These are phyloP conservation scores for Populus tremula DNA, from an alignment of 345 rosid species.

Conservation along the genomic window DNA sequence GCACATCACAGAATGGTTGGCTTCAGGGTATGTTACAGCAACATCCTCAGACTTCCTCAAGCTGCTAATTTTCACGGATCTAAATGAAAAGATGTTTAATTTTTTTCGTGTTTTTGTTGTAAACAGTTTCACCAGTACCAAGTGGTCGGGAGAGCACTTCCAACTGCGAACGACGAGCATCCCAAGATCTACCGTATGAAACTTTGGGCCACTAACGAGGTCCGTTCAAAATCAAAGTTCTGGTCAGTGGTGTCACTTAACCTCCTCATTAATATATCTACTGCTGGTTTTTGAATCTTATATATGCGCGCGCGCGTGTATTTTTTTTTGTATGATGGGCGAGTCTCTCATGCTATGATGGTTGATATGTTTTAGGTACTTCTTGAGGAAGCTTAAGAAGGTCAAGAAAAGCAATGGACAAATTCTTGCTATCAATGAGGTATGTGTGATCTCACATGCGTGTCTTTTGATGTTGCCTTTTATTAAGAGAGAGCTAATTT, in stretches of 20 bases:
- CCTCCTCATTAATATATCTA: not conserved
- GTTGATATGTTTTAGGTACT: slow-evolving; percentile 32
- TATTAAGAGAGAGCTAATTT: not conserved
- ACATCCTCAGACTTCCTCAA: not conserved
- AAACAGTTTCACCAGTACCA: slow-evolving; percentile 60
- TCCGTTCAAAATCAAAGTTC: slow-evolving; percentile 60
- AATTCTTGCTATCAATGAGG: slow-evolving; percentile 57
- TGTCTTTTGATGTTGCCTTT: not conserved
- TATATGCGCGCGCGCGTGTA: not conserved
- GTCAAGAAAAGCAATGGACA: slow-evolving; percentile 57
- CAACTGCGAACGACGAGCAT: slow-evolving; percentile 51
- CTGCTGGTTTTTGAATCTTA: not conserved
- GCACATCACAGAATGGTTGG: not conserved
- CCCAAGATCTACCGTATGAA: slow-evolving; percentile 58
- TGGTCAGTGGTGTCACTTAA: slow-evolving; percentile 32
- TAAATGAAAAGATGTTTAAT: not conserved
- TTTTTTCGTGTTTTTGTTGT: not conserved
- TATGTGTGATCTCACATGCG: not conserved
- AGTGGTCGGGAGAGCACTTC: slow-evolving; percentile 65
- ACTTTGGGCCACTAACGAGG: slow-evolving; percentile 66
- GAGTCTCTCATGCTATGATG: not conserved
- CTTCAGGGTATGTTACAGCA: not conserved
- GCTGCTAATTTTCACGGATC: not conserved
- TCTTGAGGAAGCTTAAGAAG: slow-evolving; percentile 52
- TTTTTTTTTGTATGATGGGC: no score